Conservation (phyloP, 495 filamentous ascomycete species). For the Cetradonia linearis region DNA sequence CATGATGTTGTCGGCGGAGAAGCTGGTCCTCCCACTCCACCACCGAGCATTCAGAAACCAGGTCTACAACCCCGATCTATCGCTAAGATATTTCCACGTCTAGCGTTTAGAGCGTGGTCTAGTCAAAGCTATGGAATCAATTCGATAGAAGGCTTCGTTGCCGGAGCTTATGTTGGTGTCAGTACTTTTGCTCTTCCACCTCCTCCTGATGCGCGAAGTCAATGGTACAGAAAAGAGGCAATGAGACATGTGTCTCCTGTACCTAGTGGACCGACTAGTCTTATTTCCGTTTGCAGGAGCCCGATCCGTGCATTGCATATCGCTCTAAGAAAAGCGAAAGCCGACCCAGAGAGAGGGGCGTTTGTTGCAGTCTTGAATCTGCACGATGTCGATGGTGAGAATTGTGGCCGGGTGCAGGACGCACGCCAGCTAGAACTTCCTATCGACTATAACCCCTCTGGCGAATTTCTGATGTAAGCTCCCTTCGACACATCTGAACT, state of each 20-base stretch:
- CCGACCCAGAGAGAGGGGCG: too few species aligned
- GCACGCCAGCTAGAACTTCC: too few species aligned
- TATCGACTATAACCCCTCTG: too few species aligned
- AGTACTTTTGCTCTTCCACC: not conserved
- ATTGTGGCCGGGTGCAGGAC: too few species aligned
- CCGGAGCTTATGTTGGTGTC: not conserved
- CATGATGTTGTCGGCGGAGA: too few species aligned
- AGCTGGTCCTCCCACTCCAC: not conserved
- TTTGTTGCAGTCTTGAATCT: too few species aligned
- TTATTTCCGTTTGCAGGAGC: too few species aligned
- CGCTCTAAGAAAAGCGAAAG: too few species aligned
- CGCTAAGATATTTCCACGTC: not conserved
- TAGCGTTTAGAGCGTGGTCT: not conserved
- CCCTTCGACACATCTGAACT: not conserved
- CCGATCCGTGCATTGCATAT: too few species aligned
- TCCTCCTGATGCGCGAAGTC: not conserved
- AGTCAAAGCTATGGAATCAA: not conserved
- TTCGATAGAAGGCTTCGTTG: not conserved
- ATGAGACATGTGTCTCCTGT: not conserved
- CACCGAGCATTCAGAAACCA: not conserved
- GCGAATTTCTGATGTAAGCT: too few species aligned
- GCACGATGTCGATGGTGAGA: too few species aligned
- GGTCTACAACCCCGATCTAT: too few species aligned
- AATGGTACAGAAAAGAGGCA: not conserved
- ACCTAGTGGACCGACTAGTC: not conserved